Conservation (phyloP, 257 asterid species). For the Ophiorrhiza pumila region DNA sequence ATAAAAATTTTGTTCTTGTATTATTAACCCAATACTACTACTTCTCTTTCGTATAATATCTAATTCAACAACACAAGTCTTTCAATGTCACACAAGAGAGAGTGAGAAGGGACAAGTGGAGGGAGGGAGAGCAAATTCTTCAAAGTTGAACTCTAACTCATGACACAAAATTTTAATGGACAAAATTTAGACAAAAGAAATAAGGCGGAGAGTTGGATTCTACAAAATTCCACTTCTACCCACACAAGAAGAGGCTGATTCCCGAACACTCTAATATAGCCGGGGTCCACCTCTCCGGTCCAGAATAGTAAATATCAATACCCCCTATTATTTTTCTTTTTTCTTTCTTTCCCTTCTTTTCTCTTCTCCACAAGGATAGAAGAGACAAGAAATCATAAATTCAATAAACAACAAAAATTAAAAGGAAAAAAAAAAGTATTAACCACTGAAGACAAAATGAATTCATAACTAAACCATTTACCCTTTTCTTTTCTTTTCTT, state of each 20-base stretch:
- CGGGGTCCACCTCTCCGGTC: constrained; percentile 48
- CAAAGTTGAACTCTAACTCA: too few relatives aligned
- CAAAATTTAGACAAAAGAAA: too few relatives aligned
- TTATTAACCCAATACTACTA: too few relatives aligned
- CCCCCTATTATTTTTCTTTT: constrained; percentile 18
- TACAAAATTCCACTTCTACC: constrained; percentile 51
- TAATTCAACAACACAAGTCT: too few relatives aligned
- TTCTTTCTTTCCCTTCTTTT: not conserved
- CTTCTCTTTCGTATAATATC: too few relatives aligned
- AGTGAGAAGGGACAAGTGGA: not conserved
- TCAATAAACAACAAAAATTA: not conserved
- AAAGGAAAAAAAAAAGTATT: not conserved
- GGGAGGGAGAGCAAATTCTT: too few relatives aligned
- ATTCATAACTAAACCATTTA: constrained; percentile 19
- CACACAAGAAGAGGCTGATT: constrained; percentile 33
- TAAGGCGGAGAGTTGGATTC: constrained; percentile 37
- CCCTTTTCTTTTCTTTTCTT: not conserved
- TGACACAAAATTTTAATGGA: constrained; percentile 16
- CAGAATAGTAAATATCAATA: constrained; percentile 25
- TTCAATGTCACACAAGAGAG: too few relatives aligned
- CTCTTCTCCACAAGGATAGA: constrained; percentile 20
- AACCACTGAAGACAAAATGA: constrained; percentile 14
- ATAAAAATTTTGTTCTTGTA: too few relatives aligned
- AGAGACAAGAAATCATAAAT: constrained; percentile 27
- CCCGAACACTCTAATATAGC: constrained; percentile 64